A percentile compares a stretch with the other conserved stretches of the same genome.
These are phyloP conservation scores for Leccinum obscurum DNA, from an alignment of 768 basidiomycete genomes.

Conservation along the genomic window DNA sequence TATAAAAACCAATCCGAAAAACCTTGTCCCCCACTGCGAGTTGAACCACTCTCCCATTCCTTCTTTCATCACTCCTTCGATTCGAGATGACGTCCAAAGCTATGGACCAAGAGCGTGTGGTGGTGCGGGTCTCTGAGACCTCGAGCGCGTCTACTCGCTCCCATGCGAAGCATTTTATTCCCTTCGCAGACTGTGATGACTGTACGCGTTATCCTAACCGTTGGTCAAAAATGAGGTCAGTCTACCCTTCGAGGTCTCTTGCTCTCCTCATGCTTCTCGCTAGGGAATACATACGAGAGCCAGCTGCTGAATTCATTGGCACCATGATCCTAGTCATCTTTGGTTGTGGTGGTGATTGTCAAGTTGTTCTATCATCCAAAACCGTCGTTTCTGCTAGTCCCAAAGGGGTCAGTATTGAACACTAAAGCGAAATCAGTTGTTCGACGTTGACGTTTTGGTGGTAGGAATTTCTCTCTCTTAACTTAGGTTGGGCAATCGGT, in stretches of 20 bases:
- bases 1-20: conserved; percentile 25
- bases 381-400: conserved; percentile 44
- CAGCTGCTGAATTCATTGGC: conserved; percentile 65
- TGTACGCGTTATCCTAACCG: conserved; percentile 46
- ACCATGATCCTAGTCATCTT: conserved; percentile 58
- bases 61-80: background rate
- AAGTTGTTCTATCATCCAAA: conserved; percentile 51
- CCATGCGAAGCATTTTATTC: conserved; percentile 6
- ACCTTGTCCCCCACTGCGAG: background rate
- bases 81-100: conserved; percentile 23
- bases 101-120: conserved; percentile 13
- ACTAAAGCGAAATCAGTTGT: background rate
- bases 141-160: conserved; percentile 13
- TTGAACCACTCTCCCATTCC: background rate
- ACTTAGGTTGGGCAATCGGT: conserved; percentile 36
- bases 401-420: conserved; percentile 51
- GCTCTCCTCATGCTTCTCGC: conserved; percentile 5
- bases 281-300: conserved; percentile 53
- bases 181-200: conserved; percentile 33
- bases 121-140: conserved; percentile 22
- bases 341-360: conserved; percentile 58
- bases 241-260: background rate
- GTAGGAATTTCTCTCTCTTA: conserved; percentile 27
- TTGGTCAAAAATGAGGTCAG: conserved; percentile 58
- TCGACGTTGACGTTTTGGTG: conserved; percentile 3